These are phyloP conservation scores for Hypoxylon sp. DNA, from an alignment of 2,329 filamentous ascomycete species.

Conservation along the genomic window DNA sequence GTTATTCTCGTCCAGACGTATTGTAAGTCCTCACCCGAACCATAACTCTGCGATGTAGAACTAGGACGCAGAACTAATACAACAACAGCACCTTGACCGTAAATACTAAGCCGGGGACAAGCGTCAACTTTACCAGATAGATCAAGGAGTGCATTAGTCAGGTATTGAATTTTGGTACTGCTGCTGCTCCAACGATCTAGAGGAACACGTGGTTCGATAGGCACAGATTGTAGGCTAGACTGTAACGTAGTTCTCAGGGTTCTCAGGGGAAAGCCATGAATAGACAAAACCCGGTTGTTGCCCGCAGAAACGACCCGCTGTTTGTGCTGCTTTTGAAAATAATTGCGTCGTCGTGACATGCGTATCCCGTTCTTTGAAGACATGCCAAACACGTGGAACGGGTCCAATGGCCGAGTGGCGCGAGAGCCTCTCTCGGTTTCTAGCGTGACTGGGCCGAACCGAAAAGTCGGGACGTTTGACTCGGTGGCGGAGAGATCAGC, in stretches of 20 bases:
- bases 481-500: conserved; percentile 22
- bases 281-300: conserved; percentile 21
- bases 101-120: conserved; percentile 53
- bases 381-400: conserved; percentile 25
- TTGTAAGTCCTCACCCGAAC: conserved; percentile 54
- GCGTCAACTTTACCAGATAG: conserved; percentile 49
- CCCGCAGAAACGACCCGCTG: conserved; percentile 25
- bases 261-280: conserved; percentile 23
- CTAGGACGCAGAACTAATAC: conserved; percentile 21
- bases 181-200: conserved; percentile 14
- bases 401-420: conserved; percentile 29
- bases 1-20: conserved; percentile 59
- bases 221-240: conserved; percentile 11
- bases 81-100: conserved; percentile 49
- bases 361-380: conserved; percentile 13
- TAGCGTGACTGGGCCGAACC: conserved; percentile 36
- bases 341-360: conserved; percentile 29
- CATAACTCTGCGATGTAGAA: neutral
- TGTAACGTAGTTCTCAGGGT: conserved; percentile 28
- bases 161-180: conserved; percentile 6
- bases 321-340: conserved; percentile 12
- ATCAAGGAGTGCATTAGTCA: conserved; percentile 4
- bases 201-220: conserved; percentile 27
- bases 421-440: conserved; percentile 23
- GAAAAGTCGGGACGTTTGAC: conserved; percentile 33